A percentile compares a stretch with the other conserved stretches of the same genome.
phyloP scores from a whole-genome alignment of 768 basidiomycete species.

The Plicaturopsis crispa region DNA sequence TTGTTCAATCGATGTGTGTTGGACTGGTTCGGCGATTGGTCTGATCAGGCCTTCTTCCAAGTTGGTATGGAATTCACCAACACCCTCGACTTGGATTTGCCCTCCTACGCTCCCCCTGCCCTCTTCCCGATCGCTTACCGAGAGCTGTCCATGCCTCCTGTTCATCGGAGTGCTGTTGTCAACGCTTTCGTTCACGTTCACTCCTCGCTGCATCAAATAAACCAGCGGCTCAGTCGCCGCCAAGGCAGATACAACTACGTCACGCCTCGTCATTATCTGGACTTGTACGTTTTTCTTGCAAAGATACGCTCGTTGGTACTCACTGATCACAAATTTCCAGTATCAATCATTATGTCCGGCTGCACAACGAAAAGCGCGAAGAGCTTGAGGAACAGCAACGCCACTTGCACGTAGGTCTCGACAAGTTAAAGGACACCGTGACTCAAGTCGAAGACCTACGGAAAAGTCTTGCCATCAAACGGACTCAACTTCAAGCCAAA shows the following conservation, averaged over 20 bases:
- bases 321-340: slow-evolving; percentile 30
- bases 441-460: slow-evolving; percentile 95
- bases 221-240: slow-evolving; percentile 78
- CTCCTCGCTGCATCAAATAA: slow-evolving; percentile 82
- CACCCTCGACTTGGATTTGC: slow-evolving; percentile 84
- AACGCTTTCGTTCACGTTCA: slow-evolving; percentile 94
- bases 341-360: slow-evolving; percentile 93
- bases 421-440: slow-evolving; percentile 93
- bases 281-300: slow-evolving; percentile 67
- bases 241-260: slow-evolving; percentile 97
- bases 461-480: slow-evolving; percentile 91
- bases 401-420: slow-evolving; percentile 95
- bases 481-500: slow-evolving; percentile 88
- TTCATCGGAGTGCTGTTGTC: slow-evolving; percentile 85
- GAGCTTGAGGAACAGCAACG: slow-evolving; percentile 98
- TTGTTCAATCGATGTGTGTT: slow-evolving; percentile 98
- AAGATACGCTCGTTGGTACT: slow-evolving; percentile 5
- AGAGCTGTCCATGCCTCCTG: slow-evolving; percentile 75
- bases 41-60: slow-evolving; percentile 96
- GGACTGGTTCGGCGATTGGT: slow-evolving; percentile 99
- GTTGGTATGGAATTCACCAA: slow-evolving; percentile 97
- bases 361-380: slow-evolving; percentile 94
- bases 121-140: slow-evolving; percentile 90
- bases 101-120: slow-evolving; percentile 69
- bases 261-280: slow-evolving; percentile 95